Conservation (phyloP, 2,329 filamentous ascomycete species). For the Fusarium pseudoanthophilum region DNA sequence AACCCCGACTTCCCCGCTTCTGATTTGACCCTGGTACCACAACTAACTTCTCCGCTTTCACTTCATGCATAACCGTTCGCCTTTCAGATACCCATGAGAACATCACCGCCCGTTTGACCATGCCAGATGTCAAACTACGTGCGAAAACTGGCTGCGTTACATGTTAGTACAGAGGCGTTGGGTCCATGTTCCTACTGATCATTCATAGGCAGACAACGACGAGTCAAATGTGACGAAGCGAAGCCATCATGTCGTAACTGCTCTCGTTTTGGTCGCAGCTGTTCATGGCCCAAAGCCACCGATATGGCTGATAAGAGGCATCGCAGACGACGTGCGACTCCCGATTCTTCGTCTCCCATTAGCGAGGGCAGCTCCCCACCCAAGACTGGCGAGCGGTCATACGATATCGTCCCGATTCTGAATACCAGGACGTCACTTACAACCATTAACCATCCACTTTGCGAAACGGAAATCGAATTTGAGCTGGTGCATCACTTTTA, state of each 20-base stretch:
- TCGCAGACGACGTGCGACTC: neutral
- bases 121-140: neutral
- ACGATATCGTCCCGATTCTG: neutral
- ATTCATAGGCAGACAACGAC: neutral
- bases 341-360: rapidly evolving
- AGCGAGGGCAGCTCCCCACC: rapidly evolving
- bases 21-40: neutral
- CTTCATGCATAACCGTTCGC: neutral
- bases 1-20: neutral
- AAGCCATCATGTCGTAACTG: neutral
- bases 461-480: neutral
- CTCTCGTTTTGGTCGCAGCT: neutral
- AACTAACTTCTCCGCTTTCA: neutral
- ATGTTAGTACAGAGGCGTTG: neutral
- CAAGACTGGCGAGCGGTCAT: neutral
- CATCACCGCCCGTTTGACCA: neutral
- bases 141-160: neutral
- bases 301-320: neutral
- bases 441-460: neutral
- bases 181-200: neutral
- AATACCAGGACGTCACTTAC: neutral
- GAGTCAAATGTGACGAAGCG: neutral
- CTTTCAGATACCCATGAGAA: neutral
- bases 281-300: rapidly evolving
- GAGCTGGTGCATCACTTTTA: neutral